Evolutionary conservation across 495 filamentous ascomycete species (phyloP), one percentile per base, ranked within the genome.

Genomic region (Penicillium simplicissimum): DNA sequence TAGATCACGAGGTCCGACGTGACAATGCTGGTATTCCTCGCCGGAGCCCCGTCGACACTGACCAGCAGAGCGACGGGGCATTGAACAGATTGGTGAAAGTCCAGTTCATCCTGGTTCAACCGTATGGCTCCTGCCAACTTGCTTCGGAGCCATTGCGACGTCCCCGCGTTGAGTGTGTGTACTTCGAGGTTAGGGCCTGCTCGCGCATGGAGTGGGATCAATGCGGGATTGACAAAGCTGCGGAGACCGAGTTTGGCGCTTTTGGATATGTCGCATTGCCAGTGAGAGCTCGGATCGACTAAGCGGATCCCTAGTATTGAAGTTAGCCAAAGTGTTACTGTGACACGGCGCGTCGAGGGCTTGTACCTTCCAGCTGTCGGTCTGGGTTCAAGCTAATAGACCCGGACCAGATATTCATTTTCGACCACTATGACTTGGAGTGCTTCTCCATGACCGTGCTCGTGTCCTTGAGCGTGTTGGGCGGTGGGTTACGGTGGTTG

Each of bases 1-100:
- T 87, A 87, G 25, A 88, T 71, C 23, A 88, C 66, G 8, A 88
- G 59, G 57, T 87, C 84, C 11, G 85, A 82, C 4, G 79, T 71
- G 14, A 64, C 55, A 11, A 72, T 59, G 7, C 57, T 64, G 9
- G 68, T 60, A 48, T 56, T 55, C 49, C 66, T 71, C 28, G 57
- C 53, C 15, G 59, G 57, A 17, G 55, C 61, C n/a, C 61, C 63
- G 14, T 72, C 65, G 17, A 79, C 69, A 36, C 66, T 64, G 19
- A 81, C 52, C 25, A 81, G 71, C 37, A 81, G 65, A 14, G 74
- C 79, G 36, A 76, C 74, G 6, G 79, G 77, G 19, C 77, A 79
- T 54, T 79, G 79, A 3, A 79, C 25, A 0, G 68, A 67, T 52
- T 71, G 73, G 40, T 74, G 65, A 5, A 61, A 62, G 48, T 75